Conservation (phyloP, 805 yeast genomes). For the Crinitomyces ghanaensis region DNA sequence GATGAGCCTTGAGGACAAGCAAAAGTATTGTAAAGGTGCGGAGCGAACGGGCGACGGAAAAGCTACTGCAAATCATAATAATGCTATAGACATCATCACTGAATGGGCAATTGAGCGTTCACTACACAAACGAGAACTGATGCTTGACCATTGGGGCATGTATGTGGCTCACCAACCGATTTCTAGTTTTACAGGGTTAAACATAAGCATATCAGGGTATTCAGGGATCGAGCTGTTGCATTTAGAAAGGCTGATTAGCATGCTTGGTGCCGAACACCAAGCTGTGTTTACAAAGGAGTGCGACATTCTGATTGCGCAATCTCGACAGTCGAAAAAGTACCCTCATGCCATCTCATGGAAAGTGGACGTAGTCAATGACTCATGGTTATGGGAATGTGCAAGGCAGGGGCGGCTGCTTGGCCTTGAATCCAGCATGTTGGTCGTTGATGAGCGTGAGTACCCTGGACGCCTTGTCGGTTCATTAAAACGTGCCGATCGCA, state of each 20-base stretch:
- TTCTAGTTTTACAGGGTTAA: conserved; percentile 19
- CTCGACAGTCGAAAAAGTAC: conserved; percentile 21
- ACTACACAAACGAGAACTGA: conserved; percentile 40
- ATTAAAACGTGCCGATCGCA: too few relatives aligned
- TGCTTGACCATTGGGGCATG: conserved; percentile 51
- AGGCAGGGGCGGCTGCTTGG: conserved; percentile 14
- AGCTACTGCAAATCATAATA: conserved; percentile 3
- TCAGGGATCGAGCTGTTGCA: conserved; percentile 68
- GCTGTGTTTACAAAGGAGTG: conserved; percentile 39
- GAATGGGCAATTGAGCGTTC: conserved; percentile 78
- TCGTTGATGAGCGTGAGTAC: conserved; percentile 12
- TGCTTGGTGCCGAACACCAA: conserved; percentile 41
- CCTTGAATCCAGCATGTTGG: conserved; percentile 9
- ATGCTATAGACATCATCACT: conserved; percentile 36
- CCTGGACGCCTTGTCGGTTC: background rate
- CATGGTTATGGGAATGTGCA: conserved; percentile 31
- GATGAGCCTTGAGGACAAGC: conserved; percentile 17
- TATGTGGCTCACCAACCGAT: conserved; percentile 24
- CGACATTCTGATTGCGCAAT: conserved; percentile 39
- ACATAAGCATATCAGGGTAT: conserved; percentile 57
- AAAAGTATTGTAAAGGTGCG: too few relatives aligned
- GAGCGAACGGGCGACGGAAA: background rate
- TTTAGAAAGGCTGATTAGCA: conserved; percentile 46
- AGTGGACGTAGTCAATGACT: conserved; percentile 27
- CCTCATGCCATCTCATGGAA: conserved; percentile 26